phyloP scores from a whole-genome alignment of 805 yeast species.

The Candida xyloterini region DNA sequence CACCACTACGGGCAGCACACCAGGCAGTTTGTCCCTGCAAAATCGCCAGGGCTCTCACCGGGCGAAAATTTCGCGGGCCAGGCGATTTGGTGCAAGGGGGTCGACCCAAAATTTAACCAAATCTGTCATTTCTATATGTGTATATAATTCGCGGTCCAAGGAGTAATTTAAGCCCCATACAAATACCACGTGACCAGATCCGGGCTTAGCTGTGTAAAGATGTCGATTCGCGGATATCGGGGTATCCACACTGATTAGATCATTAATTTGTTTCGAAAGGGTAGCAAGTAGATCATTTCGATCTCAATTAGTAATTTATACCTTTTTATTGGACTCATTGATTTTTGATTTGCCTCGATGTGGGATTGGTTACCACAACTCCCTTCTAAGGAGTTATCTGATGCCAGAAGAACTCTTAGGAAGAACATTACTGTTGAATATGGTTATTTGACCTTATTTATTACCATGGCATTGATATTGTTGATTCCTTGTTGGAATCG shows the following conservation, averaged over 20 bases:
- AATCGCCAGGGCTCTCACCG: conserved; percentile 2
- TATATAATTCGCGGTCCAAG: conserved; percentile 2
- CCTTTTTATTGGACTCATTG: not conserved
- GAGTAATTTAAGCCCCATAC: not conserved
- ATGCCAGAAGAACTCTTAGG: conserved; percentile 28
- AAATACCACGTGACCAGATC: conserved; percentile 4
- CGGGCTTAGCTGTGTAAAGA: conserved; percentile 1
- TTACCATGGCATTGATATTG: conserved; percentile 36
- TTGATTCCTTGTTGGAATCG: conserved; percentile 39
- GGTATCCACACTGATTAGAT: conserved; percentile 8
- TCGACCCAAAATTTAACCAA: not conserved
- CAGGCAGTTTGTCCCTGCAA: not conserved
- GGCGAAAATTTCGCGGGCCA: conserved; percentile 5
- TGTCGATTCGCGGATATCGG: conserved; percentile 10
- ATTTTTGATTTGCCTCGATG: not conserved
- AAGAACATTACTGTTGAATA: conserved; percentile 30
- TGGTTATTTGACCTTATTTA: conserved; percentile 38
- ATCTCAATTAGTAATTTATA: not conserved
- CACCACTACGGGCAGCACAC: conserved; percentile 9
- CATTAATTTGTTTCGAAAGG: conserved; percentile 1
- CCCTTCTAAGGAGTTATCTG: conserved; percentile 17
- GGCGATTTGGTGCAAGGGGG: conserved; percentile 10
- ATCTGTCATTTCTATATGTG: conserved; percentile 7
- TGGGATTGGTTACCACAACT: conserved; percentile 24
- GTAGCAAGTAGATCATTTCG: not conserved